These are phyloP conservation scores for Boletus pseudopeckii DNA, from an alignment of 768 basidiomycete species.

Conservation along the genomic window DNA sequence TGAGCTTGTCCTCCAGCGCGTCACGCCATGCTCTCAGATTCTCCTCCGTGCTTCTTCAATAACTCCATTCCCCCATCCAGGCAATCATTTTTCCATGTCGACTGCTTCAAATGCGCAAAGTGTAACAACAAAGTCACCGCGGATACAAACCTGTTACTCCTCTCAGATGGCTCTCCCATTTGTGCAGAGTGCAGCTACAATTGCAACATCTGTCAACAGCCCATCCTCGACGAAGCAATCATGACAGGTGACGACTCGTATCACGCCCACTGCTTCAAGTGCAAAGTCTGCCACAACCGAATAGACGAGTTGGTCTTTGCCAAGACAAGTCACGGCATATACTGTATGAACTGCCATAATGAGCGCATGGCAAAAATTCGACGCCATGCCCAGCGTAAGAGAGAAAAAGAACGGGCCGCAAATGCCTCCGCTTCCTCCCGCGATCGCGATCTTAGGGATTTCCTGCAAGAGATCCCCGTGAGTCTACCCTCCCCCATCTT, in stretches of 20 bases:
- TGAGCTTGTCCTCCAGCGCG: conserved; percentile 37
- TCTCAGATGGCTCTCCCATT: conserved; percentile 97
- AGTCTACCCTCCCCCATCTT: conserved; percentile 17
- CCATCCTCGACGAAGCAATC: conserved; percentile 97
- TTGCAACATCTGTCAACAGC: conserved; percentile 90
- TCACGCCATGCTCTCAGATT: not conserved
- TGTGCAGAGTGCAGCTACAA: conserved; percentile 91
- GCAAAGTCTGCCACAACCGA: conserved; percentile 88
- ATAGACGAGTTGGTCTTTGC: conserved; percentile 99
- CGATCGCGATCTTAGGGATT: conserved; percentile 23
- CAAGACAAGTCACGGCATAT: conserved; percentile 96
- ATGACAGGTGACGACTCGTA: conserved; percentile 99
- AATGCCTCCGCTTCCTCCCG: conserved; percentile 24
- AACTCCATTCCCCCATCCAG: conserved; percentile 37
- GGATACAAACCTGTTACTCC: conserved; percentile 93
- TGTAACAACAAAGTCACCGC: conserved; percentile 90
- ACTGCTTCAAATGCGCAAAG: conserved; percentile 97
- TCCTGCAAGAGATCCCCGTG: conserved; percentile 42
- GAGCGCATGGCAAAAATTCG: conserved; percentile 93
- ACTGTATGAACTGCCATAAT: conserved; percentile 98
- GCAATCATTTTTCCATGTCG: conserved; percentile 91
- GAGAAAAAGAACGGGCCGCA: conserved; percentile 54
- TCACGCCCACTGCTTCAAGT: conserved; percentile 98
- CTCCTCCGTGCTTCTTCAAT: conserved; percentile 1
- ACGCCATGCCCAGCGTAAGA: conserved; percentile 86